Evolutionary conservation across 345 rosid species (phyloP), one percentile per base, ranked within the genome.

Genomic region (Viola odorata): DNA sequence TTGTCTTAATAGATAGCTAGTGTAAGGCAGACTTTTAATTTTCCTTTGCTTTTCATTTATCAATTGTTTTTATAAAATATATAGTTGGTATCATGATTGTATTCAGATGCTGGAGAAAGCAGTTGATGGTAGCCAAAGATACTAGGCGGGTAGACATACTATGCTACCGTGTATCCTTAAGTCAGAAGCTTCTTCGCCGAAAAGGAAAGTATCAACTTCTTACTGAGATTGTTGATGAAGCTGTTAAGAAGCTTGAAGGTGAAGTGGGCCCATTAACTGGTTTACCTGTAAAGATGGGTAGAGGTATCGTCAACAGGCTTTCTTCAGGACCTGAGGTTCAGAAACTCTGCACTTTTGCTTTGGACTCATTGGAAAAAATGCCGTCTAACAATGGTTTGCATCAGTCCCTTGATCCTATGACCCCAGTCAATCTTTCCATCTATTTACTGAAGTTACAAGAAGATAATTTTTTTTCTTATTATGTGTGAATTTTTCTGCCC

Each of bases 221-320:
- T 67, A 69, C 63, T 36, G 84, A 75, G 58, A 80, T 88, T 63
- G 83, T 95, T 61, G 81, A 82, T 69, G 89, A 79, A 61, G 88
- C 96, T 53, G 84, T 78, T 41, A 84, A 70, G 80, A 82, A 73
- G 81, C 97, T 95, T 13, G 95, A 91, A 71, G 81, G 62, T 65
- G 97, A 94, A 55, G 91, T 91, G 48, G 99, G 97, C 68, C 89
- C 82, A 5, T 79, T 94, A 66, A 82, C 86, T 48, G 97, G 91
- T 63, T 65, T 80, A 67, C 91, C 92, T 4, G 87, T 81, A 64
- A 90, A 88, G 79, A 90, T 87, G 81, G 95, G 88, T 61, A 77
- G 95, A 58, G 96, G 95, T 59, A 88, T 86, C 9, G 97, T 91
- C 52, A 88, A 85, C 71, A 80, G 96, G 76, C 92, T 94, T 78